phyloP scores from a whole-genome alignment of 805 yeast genomes.

The Candida gorgasii region DNA sequence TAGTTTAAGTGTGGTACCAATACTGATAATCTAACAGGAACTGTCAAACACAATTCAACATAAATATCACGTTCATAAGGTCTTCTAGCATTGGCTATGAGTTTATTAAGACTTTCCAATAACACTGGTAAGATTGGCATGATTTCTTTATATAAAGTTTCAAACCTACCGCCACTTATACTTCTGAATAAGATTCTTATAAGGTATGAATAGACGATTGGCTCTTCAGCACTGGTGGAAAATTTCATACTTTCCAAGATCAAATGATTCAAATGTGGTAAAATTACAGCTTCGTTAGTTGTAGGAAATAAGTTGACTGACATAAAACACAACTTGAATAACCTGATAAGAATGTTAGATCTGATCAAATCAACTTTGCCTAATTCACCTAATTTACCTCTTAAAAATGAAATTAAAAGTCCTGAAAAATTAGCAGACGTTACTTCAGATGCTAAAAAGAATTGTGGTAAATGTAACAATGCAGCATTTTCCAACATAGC shows the following conservation, averaged over 20 bases:
- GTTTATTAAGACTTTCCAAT: slow-evolving; percentile 79
- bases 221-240: slow-evolving; percentile 86
- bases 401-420: slow-evolving; percentile 72
- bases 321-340: slow-evolving; percentile 93
- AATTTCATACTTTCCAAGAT: slow-evolving; percentile 76
- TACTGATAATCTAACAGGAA: slow-evolving; percentile 92
- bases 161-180: slow-evolving; percentile 96
- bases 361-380: slow-evolving; percentile 79
- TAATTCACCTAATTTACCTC: slow-evolving; percentile 68
- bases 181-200: slow-evolving; percentile 88
- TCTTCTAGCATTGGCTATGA: slow-evolving; percentile 78
- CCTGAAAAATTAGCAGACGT: slow-evolving; percentile 92
- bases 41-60: slow-evolving; percentile 92
- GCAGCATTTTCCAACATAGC: slow-evolving; percentile 83
- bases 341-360: slow-evolving; percentile 76
- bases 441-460: slow-evolving; percentile 90
- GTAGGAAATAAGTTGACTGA: slow-evolving; percentile 90
- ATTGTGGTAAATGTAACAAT: slow-evolving; percentile 86
- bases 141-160: slow-evolving; percentile 86
- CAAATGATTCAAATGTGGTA: slow-evolving; percentile 84
- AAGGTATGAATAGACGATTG: slow-evolving; percentile 83
- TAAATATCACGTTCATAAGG: slow-evolving; percentile 92
- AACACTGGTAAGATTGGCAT: slow-evolving; percentile 87
- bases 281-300: slow-evolving; percentile 80
- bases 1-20: slow-evolving; percentile 89